Evolutionary conservation across 768 basidiomycete species (phyloP).

Genomic region (Trametes meyenii): DNA sequence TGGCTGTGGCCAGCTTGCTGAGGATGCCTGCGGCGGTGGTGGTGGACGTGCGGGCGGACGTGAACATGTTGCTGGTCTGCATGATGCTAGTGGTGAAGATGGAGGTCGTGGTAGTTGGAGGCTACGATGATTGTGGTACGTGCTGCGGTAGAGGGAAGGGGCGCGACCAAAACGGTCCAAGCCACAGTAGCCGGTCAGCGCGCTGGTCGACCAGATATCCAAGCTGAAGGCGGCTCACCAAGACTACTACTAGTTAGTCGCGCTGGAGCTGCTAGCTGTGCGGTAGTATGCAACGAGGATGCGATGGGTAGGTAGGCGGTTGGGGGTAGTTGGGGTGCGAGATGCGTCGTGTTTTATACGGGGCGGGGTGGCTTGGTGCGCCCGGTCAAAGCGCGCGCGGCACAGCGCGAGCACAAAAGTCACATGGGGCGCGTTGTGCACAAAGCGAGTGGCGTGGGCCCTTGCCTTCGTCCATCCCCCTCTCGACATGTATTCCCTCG

Average conservation of each 20-base stretch:
- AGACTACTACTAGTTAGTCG: not conserved
- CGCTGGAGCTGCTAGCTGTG: not conserved
- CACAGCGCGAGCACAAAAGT: conserved; percentile 1
- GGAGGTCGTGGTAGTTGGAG: not conserved
- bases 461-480: not conserved
- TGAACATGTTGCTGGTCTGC: not conserved
- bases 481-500: not conserved
- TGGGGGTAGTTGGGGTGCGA: not conserved
- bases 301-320: not conserved
- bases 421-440: conserved; percentile 10
- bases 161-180: no score
- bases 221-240: not conserved
- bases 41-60: not conserved
- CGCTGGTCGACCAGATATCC: no score
- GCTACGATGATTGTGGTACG: not conserved
- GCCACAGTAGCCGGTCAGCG: no score
- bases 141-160: no score
- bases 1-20: not conserved
- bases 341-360: not conserved
- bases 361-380: not conserved
- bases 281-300: not conserved
- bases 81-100: not conserved
- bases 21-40: not conserved
- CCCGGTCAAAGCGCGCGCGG: not conserved
- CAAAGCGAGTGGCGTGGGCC: conserved; percentile 1